Conservation (phyloP, 23 red algal species). For the Gracilaria vermiculophylla region DNA sequence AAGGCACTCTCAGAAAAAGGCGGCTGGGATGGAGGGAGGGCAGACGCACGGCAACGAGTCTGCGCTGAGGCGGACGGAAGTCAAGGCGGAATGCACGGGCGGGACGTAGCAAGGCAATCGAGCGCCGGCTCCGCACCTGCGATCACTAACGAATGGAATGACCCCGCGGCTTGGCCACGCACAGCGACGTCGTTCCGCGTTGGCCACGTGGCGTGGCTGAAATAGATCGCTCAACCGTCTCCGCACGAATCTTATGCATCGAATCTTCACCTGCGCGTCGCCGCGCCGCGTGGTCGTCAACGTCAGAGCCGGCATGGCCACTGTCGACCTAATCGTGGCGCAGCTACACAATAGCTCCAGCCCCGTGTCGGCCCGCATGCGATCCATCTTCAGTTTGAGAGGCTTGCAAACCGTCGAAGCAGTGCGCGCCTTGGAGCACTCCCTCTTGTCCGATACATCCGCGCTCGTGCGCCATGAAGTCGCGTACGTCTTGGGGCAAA, state of each 20-base stretch:
- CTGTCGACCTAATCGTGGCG: neutral
- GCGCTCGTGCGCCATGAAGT: conserved; percentile 93
- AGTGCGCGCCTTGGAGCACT: conserved; percentile 45
- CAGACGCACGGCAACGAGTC: neutral
- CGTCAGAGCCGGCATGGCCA: neutral
- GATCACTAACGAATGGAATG: neutral
- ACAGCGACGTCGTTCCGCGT: neutral
- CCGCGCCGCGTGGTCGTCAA: too few relatives aligned
- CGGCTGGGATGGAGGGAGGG: neutral
- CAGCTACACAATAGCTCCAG: neutral
- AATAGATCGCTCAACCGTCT: too few relatives aligned
- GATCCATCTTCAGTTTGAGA: conserved; percentile 88
- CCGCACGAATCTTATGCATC: too few relatives aligned
- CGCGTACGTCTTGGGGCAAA: conserved; percentile 96
- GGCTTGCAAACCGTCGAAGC: conserved; percentile 39
- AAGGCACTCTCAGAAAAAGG: neutral
- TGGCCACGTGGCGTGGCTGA: neutral
- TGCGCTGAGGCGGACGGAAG: neutral
- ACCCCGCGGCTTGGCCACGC: neutral
- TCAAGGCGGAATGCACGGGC: neutral
- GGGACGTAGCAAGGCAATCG: neutral
- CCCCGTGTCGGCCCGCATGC: conserved; percentile 80
- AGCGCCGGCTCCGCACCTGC: neutral
- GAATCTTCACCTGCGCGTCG: too few relatives aligned
- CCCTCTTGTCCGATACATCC: conserved; percentile 69